Evolutionary conservation across 2,329 filamentous ascomycete genomes (phyloP).

Genomic region (Ustulina deusta): DNA sequence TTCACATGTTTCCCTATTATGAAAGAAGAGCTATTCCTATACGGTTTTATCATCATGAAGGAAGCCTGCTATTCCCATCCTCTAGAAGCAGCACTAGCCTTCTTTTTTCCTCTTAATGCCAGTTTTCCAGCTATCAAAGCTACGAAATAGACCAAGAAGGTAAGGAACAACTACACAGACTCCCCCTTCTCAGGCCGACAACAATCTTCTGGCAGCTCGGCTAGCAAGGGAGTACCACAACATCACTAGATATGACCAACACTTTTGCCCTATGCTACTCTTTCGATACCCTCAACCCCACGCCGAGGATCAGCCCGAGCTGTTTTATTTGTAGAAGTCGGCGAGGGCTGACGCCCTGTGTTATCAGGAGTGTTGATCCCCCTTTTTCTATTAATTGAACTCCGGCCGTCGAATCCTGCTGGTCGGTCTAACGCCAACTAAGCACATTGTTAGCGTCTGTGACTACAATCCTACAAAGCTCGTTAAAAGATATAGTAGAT

Average conservation of each 20-base stretch:
- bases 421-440: constrained; percentile 1
- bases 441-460: background rate
- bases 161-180: background rate
- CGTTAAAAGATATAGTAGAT: background rate
- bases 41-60: background rate
- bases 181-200: background rate
- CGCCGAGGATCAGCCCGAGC: background rate
- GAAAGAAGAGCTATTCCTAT: background rate
- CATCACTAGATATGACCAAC: background rate
- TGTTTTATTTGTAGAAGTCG: background rate
- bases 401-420: constrained; percentile 7
- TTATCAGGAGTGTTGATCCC: background rate
- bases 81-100: background rate
- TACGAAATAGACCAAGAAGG: background rate
- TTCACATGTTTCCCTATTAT: background rate
- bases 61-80: background rate
- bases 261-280: background rate
- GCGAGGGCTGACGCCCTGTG: constrained; percentile 5
- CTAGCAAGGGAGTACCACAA: background rate
- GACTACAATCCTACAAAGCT: background rate
- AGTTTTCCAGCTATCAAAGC: background rate
- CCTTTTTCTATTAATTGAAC: background rate
- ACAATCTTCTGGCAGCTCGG: background rate
- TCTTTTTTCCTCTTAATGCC: background rate
- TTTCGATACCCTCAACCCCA: background rate